phyloP scores from a whole-genome alignment of 768 basidiomycete species.

The Candolleomyces efflorescens region DNA sequence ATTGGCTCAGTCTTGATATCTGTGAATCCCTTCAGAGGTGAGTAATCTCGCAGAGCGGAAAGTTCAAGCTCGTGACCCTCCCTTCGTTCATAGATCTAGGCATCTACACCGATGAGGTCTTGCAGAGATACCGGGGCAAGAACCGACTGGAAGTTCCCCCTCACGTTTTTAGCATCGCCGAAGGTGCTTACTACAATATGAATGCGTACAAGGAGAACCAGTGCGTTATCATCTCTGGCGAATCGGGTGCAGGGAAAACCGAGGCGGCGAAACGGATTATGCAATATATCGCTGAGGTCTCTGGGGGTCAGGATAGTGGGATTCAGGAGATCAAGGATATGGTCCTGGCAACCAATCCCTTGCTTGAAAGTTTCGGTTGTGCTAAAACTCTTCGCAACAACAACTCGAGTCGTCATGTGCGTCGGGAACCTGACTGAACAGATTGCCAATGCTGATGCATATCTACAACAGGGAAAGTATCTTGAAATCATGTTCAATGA shows the following conservation, averaged over 20 bases:
- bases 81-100: slow-evolving; percentile 67
- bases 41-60: neutral
- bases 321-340: slow-evolving; percentile 99
- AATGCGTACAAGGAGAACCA: slow-evolving; percentile 99
- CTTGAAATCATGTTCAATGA: slow-evolving; percentile 98
- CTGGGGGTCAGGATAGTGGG: slow-evolving; percentile 80
- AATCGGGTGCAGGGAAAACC: slow-evolving; percentile 98
- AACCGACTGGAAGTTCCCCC: slow-evolving; percentile 97
- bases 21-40: slow-evolving; percentile 97
- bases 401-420: slow-evolving; percentile 95
- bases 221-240: slow-evolving; percentile 98
- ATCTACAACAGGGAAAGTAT: slow-evolving; percentile 87
- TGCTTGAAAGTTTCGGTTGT: slow-evolving; percentile 97
- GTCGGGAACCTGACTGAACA: slow-evolving; percentile 23
- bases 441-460: neutral
- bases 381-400: slow-evolving; percentile 99
- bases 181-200: slow-evolving; percentile 98
- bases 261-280: slow-evolving; percentile 99
- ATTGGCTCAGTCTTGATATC: slow-evolving; percentile 98
- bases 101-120: slow-evolving; percentile 90
- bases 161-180: slow-evolving; percentile 97
- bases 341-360: slow-evolving; percentile 97
- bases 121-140: slow-evolving; percentile 89
- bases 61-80: slow-evolving; percentile 6
- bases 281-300: slow-evolving; percentile 99